Conservation (phyloP, 495 filamentous ascomycete genomes). For the Parathielavia hyrcaniae region DNA sequence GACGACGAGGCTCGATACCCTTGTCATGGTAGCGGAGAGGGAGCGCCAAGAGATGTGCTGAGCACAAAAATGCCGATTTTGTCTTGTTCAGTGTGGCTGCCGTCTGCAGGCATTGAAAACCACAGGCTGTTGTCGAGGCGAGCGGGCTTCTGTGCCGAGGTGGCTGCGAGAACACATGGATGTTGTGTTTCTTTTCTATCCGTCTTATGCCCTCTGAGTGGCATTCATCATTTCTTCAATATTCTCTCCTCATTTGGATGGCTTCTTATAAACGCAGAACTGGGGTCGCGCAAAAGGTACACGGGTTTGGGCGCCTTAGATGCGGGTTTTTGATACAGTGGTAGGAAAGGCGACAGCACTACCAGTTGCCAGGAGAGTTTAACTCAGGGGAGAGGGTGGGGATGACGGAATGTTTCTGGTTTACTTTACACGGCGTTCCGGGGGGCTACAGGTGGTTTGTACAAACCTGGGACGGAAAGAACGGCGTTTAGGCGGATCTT, state of each 20-base stretch:
- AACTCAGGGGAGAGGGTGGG: no score
- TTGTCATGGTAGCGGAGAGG: conserved; percentile 33
- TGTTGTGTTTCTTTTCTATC: no score
- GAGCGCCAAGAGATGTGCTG: conserved; percentile 36
- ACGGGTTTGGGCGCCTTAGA: neutral
- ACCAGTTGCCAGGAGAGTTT: no score
- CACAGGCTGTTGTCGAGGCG: no score
- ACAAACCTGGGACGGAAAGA: neutral
- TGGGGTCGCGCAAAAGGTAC: no score
- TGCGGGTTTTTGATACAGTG: neutral
- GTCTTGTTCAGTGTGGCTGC: conserved; percentile 2
- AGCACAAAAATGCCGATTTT: conserved; percentile 5
- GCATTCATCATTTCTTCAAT: neutral
- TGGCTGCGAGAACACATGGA: no score
- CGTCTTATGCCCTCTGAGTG: no score
- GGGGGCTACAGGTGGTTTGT: neutral
- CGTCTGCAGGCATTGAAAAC: no score
- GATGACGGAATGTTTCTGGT: no score
- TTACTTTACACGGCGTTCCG: no score
- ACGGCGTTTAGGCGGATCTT: neutral
- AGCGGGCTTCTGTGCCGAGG: no score
- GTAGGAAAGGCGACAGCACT: no score
- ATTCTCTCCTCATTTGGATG: neutral
- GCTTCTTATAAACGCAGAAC: neutral
- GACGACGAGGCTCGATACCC: conserved; percentile 39